Conservation (phyloP, 1,284 basidiomycete genomes). For the Exobasidium cylindrosporum region DNA sequence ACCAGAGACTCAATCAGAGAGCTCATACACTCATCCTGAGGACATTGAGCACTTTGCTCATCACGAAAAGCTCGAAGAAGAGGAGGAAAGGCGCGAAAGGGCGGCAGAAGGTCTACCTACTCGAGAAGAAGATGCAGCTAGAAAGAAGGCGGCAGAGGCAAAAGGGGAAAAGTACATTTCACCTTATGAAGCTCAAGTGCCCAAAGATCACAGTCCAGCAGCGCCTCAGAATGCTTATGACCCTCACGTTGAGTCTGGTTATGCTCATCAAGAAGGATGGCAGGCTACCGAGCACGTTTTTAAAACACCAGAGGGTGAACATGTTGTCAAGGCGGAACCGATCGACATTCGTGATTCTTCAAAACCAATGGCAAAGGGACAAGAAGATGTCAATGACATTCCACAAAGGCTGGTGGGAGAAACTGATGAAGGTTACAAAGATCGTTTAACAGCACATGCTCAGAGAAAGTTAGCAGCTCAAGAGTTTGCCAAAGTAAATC, state of each 20-base stretch:
- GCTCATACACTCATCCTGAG: conserved; percentile 83
- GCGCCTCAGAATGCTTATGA: conserved; percentile 35
- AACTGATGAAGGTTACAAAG: conserved; percentile 28
- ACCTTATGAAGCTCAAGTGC: conserved; percentile 47
- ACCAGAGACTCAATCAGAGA: conserved; percentile 93
- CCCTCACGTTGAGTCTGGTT: conserved; percentile 39
- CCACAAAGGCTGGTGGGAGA: conserved; percentile 19
- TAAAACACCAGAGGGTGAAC: conserved; percentile 45
- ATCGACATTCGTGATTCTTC: conserved; percentile 16
- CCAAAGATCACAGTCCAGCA: conserved; percentile 21
- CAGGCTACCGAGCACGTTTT: conserved; percentile 46
- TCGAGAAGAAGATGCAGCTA: conserved; percentile 47
- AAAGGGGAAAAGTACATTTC: conserved; percentile 44
- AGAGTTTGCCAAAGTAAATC: conserved; percentile 13
- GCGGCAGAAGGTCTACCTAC: conserved; percentile 71
- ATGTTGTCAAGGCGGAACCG: conserved; percentile 42
- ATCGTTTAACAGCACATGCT: conserved; percentile 39
- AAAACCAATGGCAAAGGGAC: conserved; percentile 23
- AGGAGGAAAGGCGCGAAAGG: conserved; percentile 80
- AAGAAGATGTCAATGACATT: conserved; percentile 2
- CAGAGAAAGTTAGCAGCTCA: conserved; percentile 17
- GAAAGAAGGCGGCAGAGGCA: conserved; percentile 34
- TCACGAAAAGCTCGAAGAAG: conserved; percentile 80
- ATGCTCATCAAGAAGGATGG: conserved; percentile 43
- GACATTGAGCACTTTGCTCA: conserved; percentile 74